Evolutionary conservation across 352 stramenopile species (phyloP), one percentile per base, ranked within the genome.

Genomic region (Thalassiosira hispida): DNA sequence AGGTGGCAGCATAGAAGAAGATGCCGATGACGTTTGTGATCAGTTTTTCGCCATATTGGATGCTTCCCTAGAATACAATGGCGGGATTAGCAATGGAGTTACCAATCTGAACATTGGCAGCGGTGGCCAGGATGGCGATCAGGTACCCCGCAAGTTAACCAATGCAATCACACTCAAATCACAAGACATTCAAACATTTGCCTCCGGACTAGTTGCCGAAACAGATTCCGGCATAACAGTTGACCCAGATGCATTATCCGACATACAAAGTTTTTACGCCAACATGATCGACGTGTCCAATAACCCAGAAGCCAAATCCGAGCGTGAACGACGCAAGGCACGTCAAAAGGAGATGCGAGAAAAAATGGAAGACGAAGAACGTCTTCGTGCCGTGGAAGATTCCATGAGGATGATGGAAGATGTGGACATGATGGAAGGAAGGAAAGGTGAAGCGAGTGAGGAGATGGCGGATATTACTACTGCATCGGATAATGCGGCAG

Each of bases 251-350:
- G 25, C 27, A 29, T 14, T 51, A 16, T 77, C 74, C 8, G 29
- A 74, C 23, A 84, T 90, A 57, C 69, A 79, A 42, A 55, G 51
- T 14, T 91, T 89, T 52, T 89, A 84, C 61, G 85, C 82, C 0
- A 91, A 91, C 46, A 87, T 89, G 81, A 89, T 91, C 65, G 81
- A 86, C 62, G 46, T 76, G 4, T 73, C 65, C 9, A 47, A 73
- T 42, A 73, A 73, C 68, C 56, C 73, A 20, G 51, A 57, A 1
- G 85, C 73, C 8, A 67, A 67, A 31, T 86, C 74, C 0, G 85
- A 91, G 55, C 49, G 76, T 18, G 70, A 79, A 49, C 68, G 85
- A 20, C 42, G 85, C 0, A 91, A 91, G 60, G 62, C 55, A 14
- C 47, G 79, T 38, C 85, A 91, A 59, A 83, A 78, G 35, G 79